Evolutionary conservation across 1,139 yeast genomes (phyloP).

Genomic region (Kodamaea plutei): DNA sequence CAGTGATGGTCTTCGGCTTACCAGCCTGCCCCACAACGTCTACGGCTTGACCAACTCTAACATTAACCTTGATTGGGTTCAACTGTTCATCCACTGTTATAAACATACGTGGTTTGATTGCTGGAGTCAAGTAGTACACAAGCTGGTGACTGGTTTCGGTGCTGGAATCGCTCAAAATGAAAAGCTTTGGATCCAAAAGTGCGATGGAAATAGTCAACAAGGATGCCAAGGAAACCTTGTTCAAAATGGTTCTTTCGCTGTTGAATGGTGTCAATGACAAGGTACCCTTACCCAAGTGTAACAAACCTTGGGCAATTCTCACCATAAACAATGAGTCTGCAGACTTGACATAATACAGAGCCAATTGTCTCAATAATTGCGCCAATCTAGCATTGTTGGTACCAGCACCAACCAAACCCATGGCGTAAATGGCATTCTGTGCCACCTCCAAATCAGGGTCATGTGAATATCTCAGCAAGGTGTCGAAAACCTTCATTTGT

Average conservation of each 20-base stretch:
- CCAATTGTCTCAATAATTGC: slow-evolving; percentile 89
- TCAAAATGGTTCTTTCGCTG: slow-evolving; percentile 80
- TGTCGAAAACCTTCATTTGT: slow-evolving; percentile 95
- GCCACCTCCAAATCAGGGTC: slow-evolving; percentile 95
- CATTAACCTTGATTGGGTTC: slow-evolving; percentile 87
- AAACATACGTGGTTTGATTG: slow-evolving; percentile 90
- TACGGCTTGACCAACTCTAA: slow-evolving; percentile 97
- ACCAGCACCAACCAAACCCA: slow-evolving; percentile 99
- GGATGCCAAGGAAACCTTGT: slow-evolving; percentile 88
- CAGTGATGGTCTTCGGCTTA: slow-evolving; percentile 96
- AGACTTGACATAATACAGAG: slow-evolving; percentile 87
- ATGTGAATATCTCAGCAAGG: slow-evolving; percentile 92
- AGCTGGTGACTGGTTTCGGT: slow-evolving; percentile 68
- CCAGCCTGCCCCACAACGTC: slow-evolving; percentile 99
- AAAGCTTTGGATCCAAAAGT: slow-evolving; percentile 75
- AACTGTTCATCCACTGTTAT: slow-evolving; percentile 88
- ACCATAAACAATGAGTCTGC: slow-evolving; percentile 90
- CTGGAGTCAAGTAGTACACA: slow-evolving; percentile 82
- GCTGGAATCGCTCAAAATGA: slow-evolving; percentile 48
- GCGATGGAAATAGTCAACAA: slow-evolving; percentile 82
- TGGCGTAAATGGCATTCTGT: slow-evolving; percentile 87
- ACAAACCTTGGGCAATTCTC: slow-evolving; percentile 90
- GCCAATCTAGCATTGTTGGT: slow-evolving; percentile 98
- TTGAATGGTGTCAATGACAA: slow-evolving; percentile 85
- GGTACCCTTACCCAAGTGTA: slow-evolving; percentile 95